Percentiles rank a stretch among this genome's conserved stretches.
phyloP scores from a whole-genome alignment of 2,329 filamentous ascomycete genomes.

The Colletotrichum paranaense region DNA sequence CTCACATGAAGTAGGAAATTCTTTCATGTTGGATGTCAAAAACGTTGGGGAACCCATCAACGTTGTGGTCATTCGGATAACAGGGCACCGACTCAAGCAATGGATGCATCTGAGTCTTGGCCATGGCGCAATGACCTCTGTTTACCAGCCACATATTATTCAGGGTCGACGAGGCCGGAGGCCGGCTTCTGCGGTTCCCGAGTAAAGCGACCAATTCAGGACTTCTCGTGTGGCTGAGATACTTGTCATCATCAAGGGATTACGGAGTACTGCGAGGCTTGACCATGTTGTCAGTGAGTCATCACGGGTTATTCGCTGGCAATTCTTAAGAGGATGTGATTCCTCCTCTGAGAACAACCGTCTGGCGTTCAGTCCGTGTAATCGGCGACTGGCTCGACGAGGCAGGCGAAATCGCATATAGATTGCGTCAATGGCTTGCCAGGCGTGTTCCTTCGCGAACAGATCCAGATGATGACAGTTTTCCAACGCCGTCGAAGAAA shows the following conservation, averaged over 20 bases:
- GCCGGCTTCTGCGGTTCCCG: not conserved
- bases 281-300: not conserved
- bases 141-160: constrained; percentile 13
- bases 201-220: not conserved
- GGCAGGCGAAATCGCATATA: not conserved
- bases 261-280: not conserved
- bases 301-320: not conserved
- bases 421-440: constrained; percentile 28
- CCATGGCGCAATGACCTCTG: not conserved
- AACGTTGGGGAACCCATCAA: not conserved
- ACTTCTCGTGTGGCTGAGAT: not conserved
- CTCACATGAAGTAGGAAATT: not conserved
- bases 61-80: not conserved
- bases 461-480: constrained; percentile 4
- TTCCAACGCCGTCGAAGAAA: not conserved
- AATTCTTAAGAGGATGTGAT: not conserved
- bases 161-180: not conserved
- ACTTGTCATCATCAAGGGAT: too few relatives aligned
- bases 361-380: constrained; percentile 9
- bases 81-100: not conserved
- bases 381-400: not conserved
- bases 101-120: not conserved
- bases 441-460: constrained; percentile 8
- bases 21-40: not conserved
- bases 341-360: not conserved